Percentiles rank a stretch among this genome's conserved stretches.
Evolutionary conservation across 2,329 filamentous ascomycete species (phyloP).

Genomic region (Fusarium drepaniforme): DNA sequence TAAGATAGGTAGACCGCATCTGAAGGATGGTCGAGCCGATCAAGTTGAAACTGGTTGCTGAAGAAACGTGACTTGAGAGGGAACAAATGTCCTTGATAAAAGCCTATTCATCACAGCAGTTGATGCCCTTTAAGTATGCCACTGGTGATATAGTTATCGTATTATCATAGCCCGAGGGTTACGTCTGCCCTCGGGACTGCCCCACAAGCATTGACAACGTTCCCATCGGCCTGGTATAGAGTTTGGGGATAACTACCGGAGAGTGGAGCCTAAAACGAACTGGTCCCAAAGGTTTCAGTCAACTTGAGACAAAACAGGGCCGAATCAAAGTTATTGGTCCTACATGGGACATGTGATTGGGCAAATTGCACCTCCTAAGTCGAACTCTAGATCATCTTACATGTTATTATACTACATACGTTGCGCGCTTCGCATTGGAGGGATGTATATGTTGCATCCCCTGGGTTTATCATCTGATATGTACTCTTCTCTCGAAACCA

Average conservation of each 20-base stretch:
- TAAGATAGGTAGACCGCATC: neutral
- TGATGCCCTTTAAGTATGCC: neutral
- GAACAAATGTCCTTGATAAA: no score
- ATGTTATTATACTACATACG: neutral
- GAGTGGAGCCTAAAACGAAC: neutral
- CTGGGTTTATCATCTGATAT: slow-evolving; percentile 10
- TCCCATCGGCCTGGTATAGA: neutral
- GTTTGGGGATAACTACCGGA: neutral
- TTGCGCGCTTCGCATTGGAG: slow-evolving; percentile 14
- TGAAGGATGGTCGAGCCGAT: neutral
- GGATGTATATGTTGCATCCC: neutral
- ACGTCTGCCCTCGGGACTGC: slow-evolving; percentile 4
- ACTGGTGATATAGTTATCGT: neutral
- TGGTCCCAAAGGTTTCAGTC: neutral
- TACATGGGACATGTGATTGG: neutral
- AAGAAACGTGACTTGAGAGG: neutral
- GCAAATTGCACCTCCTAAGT: neutral
- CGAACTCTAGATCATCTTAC: neutral
- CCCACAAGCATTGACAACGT: neutral
- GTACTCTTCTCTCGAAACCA: neutral
- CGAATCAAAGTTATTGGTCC: neutral
- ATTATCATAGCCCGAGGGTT: neutral
- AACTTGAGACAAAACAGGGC: neutral
- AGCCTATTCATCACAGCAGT: no score
- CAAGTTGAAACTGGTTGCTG: neutral